phyloP scores from a whole-genome alignment of 805 yeast genomes.

The Lachancea cidri region DNA sequence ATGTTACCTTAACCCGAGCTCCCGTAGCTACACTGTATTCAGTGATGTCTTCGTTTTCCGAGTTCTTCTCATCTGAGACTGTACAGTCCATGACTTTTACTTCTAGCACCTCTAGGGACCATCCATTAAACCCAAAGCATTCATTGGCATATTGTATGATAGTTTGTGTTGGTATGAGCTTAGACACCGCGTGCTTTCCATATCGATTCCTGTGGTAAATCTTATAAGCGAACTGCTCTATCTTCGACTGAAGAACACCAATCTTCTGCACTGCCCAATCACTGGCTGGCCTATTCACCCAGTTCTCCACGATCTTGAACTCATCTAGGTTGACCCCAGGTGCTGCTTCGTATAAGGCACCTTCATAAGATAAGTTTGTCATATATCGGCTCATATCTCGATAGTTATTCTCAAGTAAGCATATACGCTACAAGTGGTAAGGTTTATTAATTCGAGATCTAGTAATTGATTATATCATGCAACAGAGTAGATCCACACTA shows the following conservation, averaged over 20 bases:
- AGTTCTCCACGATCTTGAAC: constrained; percentile 27
- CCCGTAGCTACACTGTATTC: constrained; percentile 30
- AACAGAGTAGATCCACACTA: too few relatives aligned
- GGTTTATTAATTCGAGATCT: too few relatives aligned
- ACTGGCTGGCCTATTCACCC: constrained; percentile 36
- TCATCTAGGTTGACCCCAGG: constrained; percentile 24
- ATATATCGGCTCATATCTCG: constrained; percentile 7
- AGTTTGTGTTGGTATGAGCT: constrained; percentile 32
- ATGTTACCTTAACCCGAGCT: constrained; percentile 55
- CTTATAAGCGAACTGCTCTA: constrained; percentile 35
- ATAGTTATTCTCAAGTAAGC: too few relatives aligned
- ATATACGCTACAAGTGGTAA: too few relatives aligned
- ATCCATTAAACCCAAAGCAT: constrained; percentile 52
- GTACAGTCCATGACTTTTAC: constrained; percentile 19
- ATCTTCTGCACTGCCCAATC: constrained; percentile 45
- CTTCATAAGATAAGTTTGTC: constrained; percentile 15
- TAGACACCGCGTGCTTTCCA: constrained; percentile 24
- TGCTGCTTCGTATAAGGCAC: constrained; percentile 17
- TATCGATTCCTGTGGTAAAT: constrained; percentile 25
- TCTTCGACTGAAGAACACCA: constrained; percentile 44
- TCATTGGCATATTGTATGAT: constrained; percentile 44
- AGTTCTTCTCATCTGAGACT: constrained; percentile 5
- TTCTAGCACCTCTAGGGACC: constrained; percentile 43
- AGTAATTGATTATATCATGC: too few relatives aligned
- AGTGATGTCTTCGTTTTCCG: not conserved